Percentiles rank a stretch among this genome's conserved stretches.
Conservation (phyloP, 2,329 filamentous ascomycete species). For the Talaromyces sp. region DNA sequence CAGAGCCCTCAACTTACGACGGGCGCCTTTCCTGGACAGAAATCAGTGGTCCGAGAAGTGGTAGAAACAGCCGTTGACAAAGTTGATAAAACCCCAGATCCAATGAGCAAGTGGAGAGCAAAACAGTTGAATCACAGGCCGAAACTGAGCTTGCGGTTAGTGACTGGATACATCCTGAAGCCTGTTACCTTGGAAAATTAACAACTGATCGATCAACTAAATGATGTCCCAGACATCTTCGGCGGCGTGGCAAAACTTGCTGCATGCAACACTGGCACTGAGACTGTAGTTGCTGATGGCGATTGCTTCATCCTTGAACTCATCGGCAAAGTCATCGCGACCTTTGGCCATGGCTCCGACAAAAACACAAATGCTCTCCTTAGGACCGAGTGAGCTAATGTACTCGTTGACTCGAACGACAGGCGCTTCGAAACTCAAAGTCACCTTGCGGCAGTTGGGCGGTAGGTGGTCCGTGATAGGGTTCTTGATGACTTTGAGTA, state of each 20-base stretch:
- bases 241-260: constrained; percentile 98
- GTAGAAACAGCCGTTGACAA: not conserved
- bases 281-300: constrained; percentile 98
- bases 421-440: constrained; percentile 86
- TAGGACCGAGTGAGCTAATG: constrained; percentile 69
- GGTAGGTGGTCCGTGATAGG: constrained; percentile 96
- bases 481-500: constrained; percentile 95
- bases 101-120: not conserved
- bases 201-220: constrained; percentile 46
- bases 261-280: constrained; percentile 95
- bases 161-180: constrained; percentile 23
- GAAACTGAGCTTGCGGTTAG: constrained; percentile 19
- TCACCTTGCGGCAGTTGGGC: constrained; percentile 96
- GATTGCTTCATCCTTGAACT: constrained; percentile 93
- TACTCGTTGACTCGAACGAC: constrained; percentile 87
- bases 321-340: constrained; percentile 89
- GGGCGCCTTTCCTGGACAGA: constrained; percentile 27
- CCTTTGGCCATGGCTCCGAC: constrained; percentile 99
- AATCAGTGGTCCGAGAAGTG: not conserved
- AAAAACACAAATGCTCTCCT: constrained; percentile 96
- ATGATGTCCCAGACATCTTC: constrained; percentile 95
- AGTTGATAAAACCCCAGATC: constrained; percentile 3
- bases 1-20: constrained; percentile 43
- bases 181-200: constrained; percentile 29
- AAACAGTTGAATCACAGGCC: not conserved